Conservation (phyloP, 2,329 filamentous ascomycete genomes). For the Exophiala bonariae region DNA sequence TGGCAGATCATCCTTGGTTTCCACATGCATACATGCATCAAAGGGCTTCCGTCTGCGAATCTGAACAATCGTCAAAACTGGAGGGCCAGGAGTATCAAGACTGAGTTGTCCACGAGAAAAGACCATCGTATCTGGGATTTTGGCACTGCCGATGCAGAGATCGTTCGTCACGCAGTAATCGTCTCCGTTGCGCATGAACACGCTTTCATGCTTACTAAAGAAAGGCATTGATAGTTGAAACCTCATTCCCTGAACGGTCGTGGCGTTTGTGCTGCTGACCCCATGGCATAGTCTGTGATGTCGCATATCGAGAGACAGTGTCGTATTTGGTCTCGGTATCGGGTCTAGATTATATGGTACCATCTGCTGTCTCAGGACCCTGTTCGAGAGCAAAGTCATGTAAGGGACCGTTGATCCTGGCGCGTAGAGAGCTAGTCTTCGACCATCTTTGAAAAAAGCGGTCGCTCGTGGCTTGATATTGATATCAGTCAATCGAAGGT, state of each 20-base stretch:
- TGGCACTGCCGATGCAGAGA: constrained; percentile 5
- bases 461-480: constrained; percentile 9
- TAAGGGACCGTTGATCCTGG: constrained; percentile 17
- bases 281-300: neutral
- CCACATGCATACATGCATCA: constrained; percentile 4
- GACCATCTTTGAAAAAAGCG: constrained; percentile 21
- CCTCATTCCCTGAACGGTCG: constrained; percentile 3
- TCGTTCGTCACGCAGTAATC: constrained; percentile 6
- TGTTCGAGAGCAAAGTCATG: constrained; percentile 11
- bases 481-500: constrained; percentile 4
- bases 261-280: constrained; percentile 3
- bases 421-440: constrained; percentile 19
- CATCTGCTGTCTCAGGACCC: neutral
- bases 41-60: constrained; percentile 3
- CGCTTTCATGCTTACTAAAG: constrained; percentile 6
- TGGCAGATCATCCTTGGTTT: constrained; percentile 6
- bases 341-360: neutral
- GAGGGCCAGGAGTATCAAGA: neutral
- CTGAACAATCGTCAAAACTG: constrained; percentile 11
- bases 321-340: neutral
- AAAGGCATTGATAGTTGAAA: constrained; percentile 6
- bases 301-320: no score
- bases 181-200: neutral
- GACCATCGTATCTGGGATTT: neutral
- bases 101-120: no score